Conservation (phyloP, 202 grass and related monocot species). For the Schoenoplectus triqueter region DNA sequence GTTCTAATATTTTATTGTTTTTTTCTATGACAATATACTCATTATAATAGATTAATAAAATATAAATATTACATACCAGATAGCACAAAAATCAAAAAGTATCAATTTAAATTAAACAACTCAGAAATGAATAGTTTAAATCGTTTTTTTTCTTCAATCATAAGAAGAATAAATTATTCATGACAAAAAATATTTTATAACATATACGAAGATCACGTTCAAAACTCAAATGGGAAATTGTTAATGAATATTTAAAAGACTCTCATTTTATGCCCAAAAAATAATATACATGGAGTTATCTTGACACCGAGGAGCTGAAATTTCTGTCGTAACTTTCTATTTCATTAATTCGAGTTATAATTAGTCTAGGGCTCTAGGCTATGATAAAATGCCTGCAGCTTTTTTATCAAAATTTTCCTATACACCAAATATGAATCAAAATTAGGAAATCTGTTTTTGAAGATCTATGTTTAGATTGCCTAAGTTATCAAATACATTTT, state of each 20-base stretch:
- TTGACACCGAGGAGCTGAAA: too few relatives aligned
- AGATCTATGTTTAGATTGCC: too few relatives aligned
- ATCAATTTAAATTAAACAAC: background rate
- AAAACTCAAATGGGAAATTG: too few relatives aligned
- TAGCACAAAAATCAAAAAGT: background rate
- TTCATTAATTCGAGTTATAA: background rate
- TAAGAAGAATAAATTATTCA: background rate
- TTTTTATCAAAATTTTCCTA: too few relatives aligned
- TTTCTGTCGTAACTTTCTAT: background rate
- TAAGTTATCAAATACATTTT: background rate
- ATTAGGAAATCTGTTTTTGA: too few relatives aligned
- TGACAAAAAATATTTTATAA: background rate
- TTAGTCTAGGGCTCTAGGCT: background rate
- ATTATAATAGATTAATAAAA: background rate
- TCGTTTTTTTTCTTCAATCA: background rate
- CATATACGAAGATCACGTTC: too few relatives aligned
- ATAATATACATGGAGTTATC: background rate
- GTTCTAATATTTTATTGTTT: background rate
- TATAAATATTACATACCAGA: background rate
- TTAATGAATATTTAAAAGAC: too few relatives aligned
- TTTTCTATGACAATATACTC: background rate
- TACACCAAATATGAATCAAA: background rate
- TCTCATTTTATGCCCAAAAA: background rate
- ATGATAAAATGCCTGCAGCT: too few relatives aligned
- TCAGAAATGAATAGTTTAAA: background rate